Conservation (phyloP, 805 yeast genomes). For the Alloascoidea hylecoeti region DNA sequence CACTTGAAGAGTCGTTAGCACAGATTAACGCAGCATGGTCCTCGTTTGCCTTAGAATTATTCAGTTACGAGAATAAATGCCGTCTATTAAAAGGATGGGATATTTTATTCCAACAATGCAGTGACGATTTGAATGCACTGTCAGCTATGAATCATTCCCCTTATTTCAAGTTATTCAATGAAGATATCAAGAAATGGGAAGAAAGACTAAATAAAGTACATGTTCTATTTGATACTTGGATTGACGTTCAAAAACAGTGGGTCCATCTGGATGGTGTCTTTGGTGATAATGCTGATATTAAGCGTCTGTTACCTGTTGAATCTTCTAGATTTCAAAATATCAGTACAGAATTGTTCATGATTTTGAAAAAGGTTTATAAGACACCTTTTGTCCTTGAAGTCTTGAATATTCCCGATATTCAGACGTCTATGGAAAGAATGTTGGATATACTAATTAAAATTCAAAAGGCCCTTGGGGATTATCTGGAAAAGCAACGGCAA, state of each 20-base stretch:
- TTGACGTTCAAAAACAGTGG: slow-evolving; percentile 84
- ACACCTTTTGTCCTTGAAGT: slow-evolving; percentile 41
- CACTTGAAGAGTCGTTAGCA: slow-evolving; percentile 41
- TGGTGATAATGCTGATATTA: slow-evolving; percentile 41
- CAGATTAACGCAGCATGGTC: slow-evolving; percentile 45
- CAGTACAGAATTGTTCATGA: slow-evolving; percentile 42
- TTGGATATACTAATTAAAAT: slow-evolving; percentile 43
- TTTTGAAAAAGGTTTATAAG: slow-evolving; percentile 34
- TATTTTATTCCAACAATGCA: slow-evolving; percentile 36
- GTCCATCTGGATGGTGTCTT: slow-evolving; percentile 73
- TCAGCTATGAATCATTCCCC: slow-evolving; percentile 60
- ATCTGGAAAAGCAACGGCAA: slow-evolving; percentile 67
- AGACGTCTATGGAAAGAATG: slow-evolving; percentile 29
- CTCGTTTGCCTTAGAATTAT: slow-evolving; percentile 31
- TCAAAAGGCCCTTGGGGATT: slow-evolving; percentile 57
- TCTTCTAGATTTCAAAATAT: slow-evolving; percentile 48
- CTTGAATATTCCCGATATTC: slow-evolving; percentile 32
- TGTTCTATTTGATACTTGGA: slow-evolving; percentile 51
- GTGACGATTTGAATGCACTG: slow-evolving; percentile 47
- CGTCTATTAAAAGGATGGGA: slow-evolving; percentile 60
- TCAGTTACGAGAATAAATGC: slow-evolving; percentile 34
- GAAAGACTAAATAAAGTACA: slow-evolving; percentile 34
- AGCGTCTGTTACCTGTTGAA: slow-evolving; percentile 54
- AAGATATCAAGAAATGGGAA: slow-evolving; percentile 40
- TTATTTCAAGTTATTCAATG: slow-evolving; percentile 44